Evolutionary conservation across 1,284 basidiomycete genomes (phyloP).

Genomic region (Ceratobasidium sp.): DNA sequence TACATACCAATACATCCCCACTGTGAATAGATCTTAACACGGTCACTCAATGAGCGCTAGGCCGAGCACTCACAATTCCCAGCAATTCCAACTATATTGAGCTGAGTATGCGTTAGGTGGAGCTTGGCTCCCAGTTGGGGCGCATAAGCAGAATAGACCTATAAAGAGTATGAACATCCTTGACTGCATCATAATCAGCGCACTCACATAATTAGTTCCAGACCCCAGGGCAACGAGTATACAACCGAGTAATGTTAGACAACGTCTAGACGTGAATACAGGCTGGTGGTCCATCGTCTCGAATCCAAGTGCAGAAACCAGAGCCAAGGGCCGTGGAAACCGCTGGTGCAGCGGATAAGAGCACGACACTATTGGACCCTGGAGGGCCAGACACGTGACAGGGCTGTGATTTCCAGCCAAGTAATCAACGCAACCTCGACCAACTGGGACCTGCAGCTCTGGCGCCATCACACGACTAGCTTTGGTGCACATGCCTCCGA

Average conservation of each 20-base stretch:
- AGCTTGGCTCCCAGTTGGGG: slow-evolving; percentile 79
- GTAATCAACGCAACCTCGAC: slow-evolving; percentile 24
- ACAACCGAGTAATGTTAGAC: slow-evolving; percentile 31
- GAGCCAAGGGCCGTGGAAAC: not conserved
- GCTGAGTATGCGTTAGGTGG: slow-evolving; percentile 75
- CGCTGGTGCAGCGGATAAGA: slow-evolving; percentile 5
- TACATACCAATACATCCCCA: slow-evolving; percentile 38
- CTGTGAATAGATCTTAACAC: slow-evolving; percentile 17
- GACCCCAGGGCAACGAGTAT: slow-evolving; percentile 45
- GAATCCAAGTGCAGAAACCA: not conserved
- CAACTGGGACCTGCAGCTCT: not conserved
- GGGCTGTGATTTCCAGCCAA: not conserved
- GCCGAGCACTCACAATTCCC: slow-evolving; percentile 65
- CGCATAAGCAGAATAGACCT: slow-evolving; percentile 66
- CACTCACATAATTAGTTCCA: slow-evolving; percentile 47
- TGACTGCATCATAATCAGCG: not conserved
- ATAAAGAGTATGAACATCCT: not conserved
- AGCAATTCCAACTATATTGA: slow-evolving; percentile 76
- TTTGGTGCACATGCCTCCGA: slow-evolving; percentile 56
- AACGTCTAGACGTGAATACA: slow-evolving; percentile 17
- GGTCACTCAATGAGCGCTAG: slow-evolving; percentile 2
- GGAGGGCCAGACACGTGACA: not conserved
- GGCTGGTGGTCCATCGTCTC: slow-evolving; percentile 11
- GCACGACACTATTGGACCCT: slow-evolving; percentile 12
- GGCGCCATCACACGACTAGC: not conserved